Base-by-base conservation (phyloP, 2,329 filamentous ascomycete genomes). In the Colletotrichum costaricense region DNA sequence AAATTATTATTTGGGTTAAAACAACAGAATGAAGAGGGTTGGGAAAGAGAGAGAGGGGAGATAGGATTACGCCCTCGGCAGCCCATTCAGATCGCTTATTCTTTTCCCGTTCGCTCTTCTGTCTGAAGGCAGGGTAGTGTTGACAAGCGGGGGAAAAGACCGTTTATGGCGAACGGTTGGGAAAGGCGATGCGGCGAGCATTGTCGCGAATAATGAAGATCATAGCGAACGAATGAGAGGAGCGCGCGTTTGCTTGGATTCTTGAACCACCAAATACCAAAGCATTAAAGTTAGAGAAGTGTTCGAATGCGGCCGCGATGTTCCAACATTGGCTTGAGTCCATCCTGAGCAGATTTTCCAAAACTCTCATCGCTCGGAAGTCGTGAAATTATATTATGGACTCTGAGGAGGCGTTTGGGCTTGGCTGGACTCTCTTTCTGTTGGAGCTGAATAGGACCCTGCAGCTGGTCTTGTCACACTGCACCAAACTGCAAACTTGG, bases 51-150 rank as follows among this genome's bases (percentile, higher is more conserved):
- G n/a, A 9, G 28, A 6, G 26, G 19, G n/a, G 46, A 72, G 63
- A 67, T 63, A 54, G 69, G 64, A 68, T 58, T 64, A 68, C 63
- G 57, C 69, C 42, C 63, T 67, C 56, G 26, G 46, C 46, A 52
- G 35, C 7, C 24, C 42, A 16, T 4, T n/a, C 14, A 33, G 2
- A n/a, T 22, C 33, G 11, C 16, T 46, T 46, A 6, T 38, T 38
- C 35, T 16, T 16, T 38, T 38, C 12, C 14, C 5, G 12, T 16
- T 46, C 19, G 6, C 7, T 7, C 42, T n/a, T 46, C n/a, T 28
- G 19, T 33, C 7, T 19, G 28, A 16, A 12, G 56, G 33, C 64
- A 68, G 58, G 69, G 69, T 12, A 63, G 9, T 26, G 63, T 58
- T 24, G 69, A n/a, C 69, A 30, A 56, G 30, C 63, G 68, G 68